These are phyloP conservation scores for Tanozyma kutaoensis DNA, from an alignment of 805 yeast species.

Conservation along the genomic window DNA sequence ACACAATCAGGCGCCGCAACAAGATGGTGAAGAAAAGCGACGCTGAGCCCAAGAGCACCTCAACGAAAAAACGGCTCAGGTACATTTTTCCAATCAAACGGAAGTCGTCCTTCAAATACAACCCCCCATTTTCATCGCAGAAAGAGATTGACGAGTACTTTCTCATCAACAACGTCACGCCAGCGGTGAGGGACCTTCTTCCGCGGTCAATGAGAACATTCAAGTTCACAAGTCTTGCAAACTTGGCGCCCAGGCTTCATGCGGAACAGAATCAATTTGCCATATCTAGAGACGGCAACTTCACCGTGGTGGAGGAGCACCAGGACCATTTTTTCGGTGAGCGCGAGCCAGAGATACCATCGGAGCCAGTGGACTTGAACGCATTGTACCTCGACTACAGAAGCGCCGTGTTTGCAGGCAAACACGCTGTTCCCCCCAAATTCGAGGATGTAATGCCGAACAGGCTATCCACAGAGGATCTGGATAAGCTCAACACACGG, in stretches of 20 bases:
- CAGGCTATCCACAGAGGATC: conserved; percentile 12
- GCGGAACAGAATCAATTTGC: conserved; percentile 2
- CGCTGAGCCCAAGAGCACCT: conserved; percentile 1
- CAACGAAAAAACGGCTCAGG: conserved; percentile 1
- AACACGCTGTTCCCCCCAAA: conserved; percentile 10
- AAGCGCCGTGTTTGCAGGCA: conserved; percentile 11
- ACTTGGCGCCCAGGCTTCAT: conserved; percentile 4
- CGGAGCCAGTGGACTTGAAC: neutral
- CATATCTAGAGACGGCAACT: conserved; percentile 3
- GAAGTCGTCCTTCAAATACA: conserved; percentile 15
- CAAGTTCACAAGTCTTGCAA: conserved; percentile 7
- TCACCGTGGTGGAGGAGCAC: conserved; percentile 1
- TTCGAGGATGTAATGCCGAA: conserved; percentile 17
- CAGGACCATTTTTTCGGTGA: conserved; percentile 1
- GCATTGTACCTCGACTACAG: conserved; percentile 15
- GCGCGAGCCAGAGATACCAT: neutral
- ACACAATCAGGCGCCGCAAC: conserved; percentile 15
- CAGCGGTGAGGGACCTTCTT: conserved; percentile 13
- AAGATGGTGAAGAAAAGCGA: conserved; percentile 11
- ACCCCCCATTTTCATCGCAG: conserved; percentile 5
- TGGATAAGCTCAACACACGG: conserved; percentile 14
- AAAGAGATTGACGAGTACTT: conserved; percentile 7
- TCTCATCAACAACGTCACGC: conserved; percentile 7
- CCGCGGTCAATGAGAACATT: conserved; percentile 16
- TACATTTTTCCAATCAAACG: conserved; percentile 23